phyloP scores from a whole-genome alignment of 441 rosid species.

The Gossypium davidsonii region DNA sequence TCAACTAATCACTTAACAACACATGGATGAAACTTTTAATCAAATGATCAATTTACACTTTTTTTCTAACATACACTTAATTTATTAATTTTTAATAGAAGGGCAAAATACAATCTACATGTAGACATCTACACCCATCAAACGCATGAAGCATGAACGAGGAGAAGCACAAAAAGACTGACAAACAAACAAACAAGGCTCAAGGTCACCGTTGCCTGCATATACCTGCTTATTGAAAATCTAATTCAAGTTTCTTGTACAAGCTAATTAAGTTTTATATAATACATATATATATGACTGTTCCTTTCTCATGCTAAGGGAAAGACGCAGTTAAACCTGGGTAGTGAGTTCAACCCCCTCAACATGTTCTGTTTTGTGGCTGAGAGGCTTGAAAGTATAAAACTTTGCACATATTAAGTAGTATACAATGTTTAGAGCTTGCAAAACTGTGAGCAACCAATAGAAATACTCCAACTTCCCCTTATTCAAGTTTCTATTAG shows the following conservation, averaged over 20 bases:
- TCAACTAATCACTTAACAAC: too few relatives aligned
- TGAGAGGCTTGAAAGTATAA: conserved; percentile 47
- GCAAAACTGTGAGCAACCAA: conserved; percentile 53
- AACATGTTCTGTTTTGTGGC: conserved; percentile 11
- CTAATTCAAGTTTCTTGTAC: neutral
- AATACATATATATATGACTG: neutral
- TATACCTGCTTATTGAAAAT: neutral
- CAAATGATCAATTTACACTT: too few relatives aligned
- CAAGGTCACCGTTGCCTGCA: neutral
- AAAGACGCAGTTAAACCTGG: conserved; percentile 19
- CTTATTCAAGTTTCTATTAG: conserved; percentile 42
- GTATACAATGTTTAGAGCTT: conserved; percentile 40
- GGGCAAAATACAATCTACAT: too few relatives aligned
- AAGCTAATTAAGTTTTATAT: neutral
- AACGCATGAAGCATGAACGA: too few relatives aligned
- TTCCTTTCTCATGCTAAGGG: neutral
- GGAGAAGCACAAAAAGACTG: neutral
- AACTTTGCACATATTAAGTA: conserved; percentile 42
- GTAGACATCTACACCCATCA: too few relatives aligned
- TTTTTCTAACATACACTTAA: too few relatives aligned
- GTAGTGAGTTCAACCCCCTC: conserved; percentile 33
- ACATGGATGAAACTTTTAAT: too few relatives aligned
- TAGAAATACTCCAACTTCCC: conserved; percentile 60
- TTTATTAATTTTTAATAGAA: too few relatives aligned
- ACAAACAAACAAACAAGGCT: neutral